Evolutionary conservation across 106 monocot genomes (phyloP).

Genomic region (Hemerocallis citrina): DNA sequence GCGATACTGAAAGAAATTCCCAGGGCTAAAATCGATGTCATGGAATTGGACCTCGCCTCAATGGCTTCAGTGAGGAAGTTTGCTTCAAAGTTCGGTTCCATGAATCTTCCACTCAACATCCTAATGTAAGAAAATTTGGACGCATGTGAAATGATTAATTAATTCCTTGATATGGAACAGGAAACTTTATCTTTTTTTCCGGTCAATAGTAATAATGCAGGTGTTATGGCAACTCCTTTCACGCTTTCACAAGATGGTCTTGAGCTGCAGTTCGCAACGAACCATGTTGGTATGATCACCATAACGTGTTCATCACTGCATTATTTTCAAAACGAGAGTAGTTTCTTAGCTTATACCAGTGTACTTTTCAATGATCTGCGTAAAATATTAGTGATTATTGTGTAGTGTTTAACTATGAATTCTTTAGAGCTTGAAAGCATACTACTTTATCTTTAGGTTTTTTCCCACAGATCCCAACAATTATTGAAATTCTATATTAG

Average conservation of each 20-base stretch:
- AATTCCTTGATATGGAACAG: neutral
- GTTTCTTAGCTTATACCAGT: too few species aligned
- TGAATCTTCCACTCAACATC: constrained; percentile 53
- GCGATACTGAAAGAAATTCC: constrained; percentile 36
- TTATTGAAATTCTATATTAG: too few species aligned
- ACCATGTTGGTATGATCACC: constrained; percentile 59
- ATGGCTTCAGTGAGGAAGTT: constrained; percentile 59
- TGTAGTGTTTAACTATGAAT: too few species aligned
- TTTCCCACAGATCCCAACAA: too few species aligned
- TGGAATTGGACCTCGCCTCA: constrained; percentile 63
- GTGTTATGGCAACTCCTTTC: constrained; percentile 62
- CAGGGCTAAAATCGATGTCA: constrained; percentile 48
- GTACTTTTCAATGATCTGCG: too few species aligned
- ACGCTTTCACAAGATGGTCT: constrained; percentile 69
- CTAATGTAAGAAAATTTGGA: constrained; percentile 36
- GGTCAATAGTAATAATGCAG: constrained; percentile 73
- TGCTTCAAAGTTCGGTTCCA: constrained; percentile 34
- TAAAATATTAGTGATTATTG: too few species aligned
- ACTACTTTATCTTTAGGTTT: too few species aligned
- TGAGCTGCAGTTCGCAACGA: constrained; percentile 86
- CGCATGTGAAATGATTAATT: neutral
- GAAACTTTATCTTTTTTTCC: constrained; percentile 7
- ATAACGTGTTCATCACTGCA: neutral
- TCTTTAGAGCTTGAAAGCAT: too few species aligned
- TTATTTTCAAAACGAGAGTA: too few species aligned